These are phyloP conservation scores for Parietaria judaica DNA, from an alignment of 306 rosid genomes.

Conservation along the genomic window DNA sequence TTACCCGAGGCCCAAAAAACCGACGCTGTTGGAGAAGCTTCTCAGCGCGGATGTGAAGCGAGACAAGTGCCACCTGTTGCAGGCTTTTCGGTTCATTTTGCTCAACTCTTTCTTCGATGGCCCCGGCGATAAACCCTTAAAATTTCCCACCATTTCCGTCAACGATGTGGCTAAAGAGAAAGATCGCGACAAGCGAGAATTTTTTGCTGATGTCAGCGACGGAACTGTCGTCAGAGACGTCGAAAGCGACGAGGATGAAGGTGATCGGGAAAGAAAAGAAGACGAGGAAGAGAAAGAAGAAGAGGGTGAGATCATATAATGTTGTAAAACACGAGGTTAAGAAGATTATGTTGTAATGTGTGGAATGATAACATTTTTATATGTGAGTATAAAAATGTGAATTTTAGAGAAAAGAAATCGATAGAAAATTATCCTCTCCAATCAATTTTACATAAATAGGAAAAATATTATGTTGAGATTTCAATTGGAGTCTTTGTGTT, in stretches of 20 bases:
- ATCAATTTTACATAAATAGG: too few relatives aligned
- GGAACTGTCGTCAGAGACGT: conserved; percentile 11
- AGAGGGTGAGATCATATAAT: conserved; percentile 66
- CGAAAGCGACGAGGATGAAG: conserved; percentile 9
- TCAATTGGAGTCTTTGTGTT: too few relatives aligned
- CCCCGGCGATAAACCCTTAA: conserved; percentile 50
- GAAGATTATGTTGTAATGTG: too few relatives aligned
- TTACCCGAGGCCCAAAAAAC: conserved; percentile 29
- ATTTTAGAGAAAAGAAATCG: too few relatives aligned
- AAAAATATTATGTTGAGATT: too few relatives aligned
- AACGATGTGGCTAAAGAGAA: conserved; percentile 35
- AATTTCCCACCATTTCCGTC: conserved; percentile 41
- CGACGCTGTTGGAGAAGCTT: conserved; percentile 76
- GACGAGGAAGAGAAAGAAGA: conserved; percentile 32
- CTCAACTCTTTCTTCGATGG: conserved; percentile 66
- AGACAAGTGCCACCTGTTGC: conserved; percentile 55
- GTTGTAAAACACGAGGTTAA: too few relatives aligned
- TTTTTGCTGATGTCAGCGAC: conserved; percentile 11
- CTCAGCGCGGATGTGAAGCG: conserved; percentile 57
- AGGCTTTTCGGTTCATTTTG: conserved; percentile 79
- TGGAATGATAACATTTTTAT: too few relatives aligned
- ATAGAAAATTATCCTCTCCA: too few relatives aligned
- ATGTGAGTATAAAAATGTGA: too few relatives aligned
- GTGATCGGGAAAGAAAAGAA: conserved; percentile 17
- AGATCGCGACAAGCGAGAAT: conserved; percentile 14